phyloP scores from a whole-genome alignment of 768 basidiomycete species.

The Trametes punicea region DNA sequence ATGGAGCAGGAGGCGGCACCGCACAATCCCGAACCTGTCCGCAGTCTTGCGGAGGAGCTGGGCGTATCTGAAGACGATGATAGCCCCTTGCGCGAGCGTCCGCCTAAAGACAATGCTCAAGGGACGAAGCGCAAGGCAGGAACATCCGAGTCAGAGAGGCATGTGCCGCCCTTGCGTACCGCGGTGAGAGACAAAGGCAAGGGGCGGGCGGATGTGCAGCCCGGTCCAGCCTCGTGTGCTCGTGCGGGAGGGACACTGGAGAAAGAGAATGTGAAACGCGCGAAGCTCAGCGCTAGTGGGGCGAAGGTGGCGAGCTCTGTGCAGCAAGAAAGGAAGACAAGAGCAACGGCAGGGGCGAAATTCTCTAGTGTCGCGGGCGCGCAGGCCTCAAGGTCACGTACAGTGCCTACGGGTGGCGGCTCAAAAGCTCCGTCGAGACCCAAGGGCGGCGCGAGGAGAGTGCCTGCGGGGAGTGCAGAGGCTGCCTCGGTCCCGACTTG shows the following conservation, averaged over 20 bases:
- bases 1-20: constrained; percentile 6
- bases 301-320: neutral
- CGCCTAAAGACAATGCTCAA: constrained; percentile 32
- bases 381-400: neutral
- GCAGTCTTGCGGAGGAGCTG: constrained; percentile 40
- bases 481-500: constrained; percentile 52
- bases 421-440: neutral
- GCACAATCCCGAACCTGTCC: constrained; percentile 11
- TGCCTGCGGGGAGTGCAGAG: constrained; percentile 64
- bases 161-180: neutral
- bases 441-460: constrained; percentile 57
- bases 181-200: constrained; percentile 42
- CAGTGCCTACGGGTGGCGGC: neutral
- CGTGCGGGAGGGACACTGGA: constrained; percentile 23
- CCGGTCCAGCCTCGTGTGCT: constrained; percentile 7
- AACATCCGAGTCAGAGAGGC: neutral
- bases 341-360: constrained; percentile 6
- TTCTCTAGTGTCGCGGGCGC: neutral
- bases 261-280: constrained; percentile 29
- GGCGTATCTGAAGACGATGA: constrained; percentile 35
- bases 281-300: constrained; percentile 6
- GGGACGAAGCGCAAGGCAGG: constrained; percentile 5
- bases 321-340: constrained; percentile 1
- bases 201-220: constrained; percentile 27
- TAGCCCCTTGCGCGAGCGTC: constrained; percentile 51